A percentile compares a stretch with the other conserved stretches of the same genome.
Evolutionary conservation across 2,329 filamentous ascomycete genomes (phyloP).

Genomic region (Curvularia sp.): DNA sequence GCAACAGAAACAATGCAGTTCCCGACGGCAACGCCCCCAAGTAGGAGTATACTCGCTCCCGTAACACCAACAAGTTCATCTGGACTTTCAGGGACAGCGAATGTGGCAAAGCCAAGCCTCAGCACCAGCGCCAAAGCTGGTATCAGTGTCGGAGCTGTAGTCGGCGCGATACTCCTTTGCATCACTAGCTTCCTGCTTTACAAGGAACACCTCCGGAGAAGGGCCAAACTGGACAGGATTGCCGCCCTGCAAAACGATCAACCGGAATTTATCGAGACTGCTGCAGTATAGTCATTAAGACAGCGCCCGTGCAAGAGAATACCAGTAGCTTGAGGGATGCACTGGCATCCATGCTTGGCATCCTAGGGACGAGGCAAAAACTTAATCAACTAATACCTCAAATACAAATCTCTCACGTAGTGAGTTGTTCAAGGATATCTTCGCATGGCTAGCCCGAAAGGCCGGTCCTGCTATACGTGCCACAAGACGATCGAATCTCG

Average conservation of each 20-base stretch:
- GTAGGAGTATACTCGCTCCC: too few relatives aligned
- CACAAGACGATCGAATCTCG: not conserved
- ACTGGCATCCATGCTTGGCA: not conserved
- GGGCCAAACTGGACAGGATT: not conserved
- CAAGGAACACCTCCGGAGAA: not conserved
- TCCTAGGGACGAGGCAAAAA: not conserved
- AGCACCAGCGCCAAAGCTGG: not conserved
- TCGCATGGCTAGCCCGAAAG: not conserved
- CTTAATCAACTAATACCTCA: not conserved
- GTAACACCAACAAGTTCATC: too few relatives aligned
- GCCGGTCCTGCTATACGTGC: not conserved
- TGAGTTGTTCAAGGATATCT: not conserved
- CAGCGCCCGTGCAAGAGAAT: not conserved
- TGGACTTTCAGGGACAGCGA: too few relatives aligned
- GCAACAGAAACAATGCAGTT: too few relatives aligned
- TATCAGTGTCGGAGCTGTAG: not conserved
- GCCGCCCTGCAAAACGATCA: not conserved
- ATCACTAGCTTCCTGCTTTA: not conserved
- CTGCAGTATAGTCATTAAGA: not conserved
- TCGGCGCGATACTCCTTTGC: not conserved
- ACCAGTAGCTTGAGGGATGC: not conserved
- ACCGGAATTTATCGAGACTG: not conserved
- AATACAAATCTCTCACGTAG: not conserved
- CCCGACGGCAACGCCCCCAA: too few relatives aligned
- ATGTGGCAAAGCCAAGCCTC: not conserved